phyloP scores from a whole-genome alignment of 225 moss, liverwort and hornwort genomes.

The Anthoceros angustus region DNA sequence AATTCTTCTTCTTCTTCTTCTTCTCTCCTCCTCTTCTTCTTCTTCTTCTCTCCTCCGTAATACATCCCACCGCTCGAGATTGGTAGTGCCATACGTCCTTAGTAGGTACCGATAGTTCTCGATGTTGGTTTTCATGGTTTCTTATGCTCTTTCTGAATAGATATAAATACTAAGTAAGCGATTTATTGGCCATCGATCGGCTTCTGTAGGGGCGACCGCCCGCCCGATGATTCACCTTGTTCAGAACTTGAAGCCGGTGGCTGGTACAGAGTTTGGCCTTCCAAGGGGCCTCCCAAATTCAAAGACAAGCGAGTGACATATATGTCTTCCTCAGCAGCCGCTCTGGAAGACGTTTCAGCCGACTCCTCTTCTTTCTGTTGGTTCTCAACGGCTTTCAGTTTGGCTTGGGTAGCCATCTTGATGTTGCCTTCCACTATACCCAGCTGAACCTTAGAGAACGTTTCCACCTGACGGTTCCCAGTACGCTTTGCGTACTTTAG shows the following conservation, averaged over 20 bases:
- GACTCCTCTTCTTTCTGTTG: not conserved
- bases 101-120: too few relatives aligned
- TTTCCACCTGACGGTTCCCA: constrained; percentile 51
- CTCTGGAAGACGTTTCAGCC: not conserved
- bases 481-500: constrained; percentile 50
- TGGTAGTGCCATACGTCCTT: too few relatives aligned
- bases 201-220: too few relatives aligned
- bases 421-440: constrained; percentile 65
- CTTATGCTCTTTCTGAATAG: too few relatives aligned
- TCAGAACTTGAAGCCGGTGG: not conserved
- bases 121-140: too few relatives aligned
- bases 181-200: too few relatives aligned
- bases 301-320: not conserved
- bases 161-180: too few relatives aligned
- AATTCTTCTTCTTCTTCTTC: too few relatives aligned
- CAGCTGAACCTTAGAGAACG: constrained; percentile 59
- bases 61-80: too few relatives aligned
- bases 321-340: constrained; percentile 1
- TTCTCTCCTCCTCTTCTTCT: too few relatives aligned
- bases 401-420: constrained; percentile 9
- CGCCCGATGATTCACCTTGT: not conserved
- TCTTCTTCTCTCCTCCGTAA: too few relatives aligned
- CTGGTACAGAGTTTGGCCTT: not conserved
- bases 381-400: not conserved
- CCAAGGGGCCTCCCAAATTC: not conserved